These are phyloP conservation scores for Aspergillus caelatus DNA, from an alignment of 2,329 filamentous ascomycete species.

Conservation along the genomic window DNA sequence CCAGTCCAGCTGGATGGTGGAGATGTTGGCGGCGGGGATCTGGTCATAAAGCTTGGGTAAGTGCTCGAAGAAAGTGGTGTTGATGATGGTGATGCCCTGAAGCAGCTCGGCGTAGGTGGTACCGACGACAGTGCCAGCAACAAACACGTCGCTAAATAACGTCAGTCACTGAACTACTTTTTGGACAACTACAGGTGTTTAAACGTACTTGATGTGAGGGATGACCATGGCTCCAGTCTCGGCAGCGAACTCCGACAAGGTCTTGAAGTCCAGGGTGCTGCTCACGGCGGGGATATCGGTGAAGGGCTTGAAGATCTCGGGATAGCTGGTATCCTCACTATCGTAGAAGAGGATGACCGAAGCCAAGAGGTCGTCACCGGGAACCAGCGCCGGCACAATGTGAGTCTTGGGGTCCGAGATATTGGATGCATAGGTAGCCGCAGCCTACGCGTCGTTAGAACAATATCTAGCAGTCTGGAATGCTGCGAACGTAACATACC, in stretches of 20 bases:
- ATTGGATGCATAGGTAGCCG: slow-evolving; percentile 29
- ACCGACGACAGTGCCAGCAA: slow-evolving; percentile 38
- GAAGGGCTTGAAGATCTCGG: slow-evolving; percentile 39
- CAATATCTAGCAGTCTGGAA: background rate
- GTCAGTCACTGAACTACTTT: background rate
- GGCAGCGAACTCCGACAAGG: slow-evolving; percentile 35
- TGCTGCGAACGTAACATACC: slow-evolving; percentile 13
- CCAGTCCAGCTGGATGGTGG: slow-evolving; percentile 45
- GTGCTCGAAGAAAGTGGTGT: slow-evolving; percentile 42
- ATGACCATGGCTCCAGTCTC: slow-evolving; percentile 38
- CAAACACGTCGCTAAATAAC: slow-evolving; percentile 34
- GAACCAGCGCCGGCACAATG: slow-evolving; percentile 32
- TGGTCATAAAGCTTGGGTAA: slow-evolving; percentile 42
- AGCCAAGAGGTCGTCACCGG: slow-evolving; percentile 31
- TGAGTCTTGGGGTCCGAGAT: slow-evolving; percentile 35
- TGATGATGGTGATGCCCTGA: slow-evolving; percentile 42
- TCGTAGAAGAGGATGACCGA: slow-evolving; percentile 45
- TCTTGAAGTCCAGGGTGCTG: slow-evolving; percentile 41
- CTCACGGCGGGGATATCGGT: slow-evolving; percentile 38
- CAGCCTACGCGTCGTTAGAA: slow-evolving; percentile 23
- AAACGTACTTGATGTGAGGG: slow-evolving; percentile 35
- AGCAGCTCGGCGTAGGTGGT: slow-evolving; percentile 35
- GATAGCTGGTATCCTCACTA: slow-evolving; percentile 32
- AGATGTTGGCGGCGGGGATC: slow-evolving; percentile 39
- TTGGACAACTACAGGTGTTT: background rate